A percentile compares a stretch with the other conserved stretches of the same genome.
phyloP scores from a whole-genome alignment of 768 basidiomycete genomes.

The Amanita polypyramis region DNA sequence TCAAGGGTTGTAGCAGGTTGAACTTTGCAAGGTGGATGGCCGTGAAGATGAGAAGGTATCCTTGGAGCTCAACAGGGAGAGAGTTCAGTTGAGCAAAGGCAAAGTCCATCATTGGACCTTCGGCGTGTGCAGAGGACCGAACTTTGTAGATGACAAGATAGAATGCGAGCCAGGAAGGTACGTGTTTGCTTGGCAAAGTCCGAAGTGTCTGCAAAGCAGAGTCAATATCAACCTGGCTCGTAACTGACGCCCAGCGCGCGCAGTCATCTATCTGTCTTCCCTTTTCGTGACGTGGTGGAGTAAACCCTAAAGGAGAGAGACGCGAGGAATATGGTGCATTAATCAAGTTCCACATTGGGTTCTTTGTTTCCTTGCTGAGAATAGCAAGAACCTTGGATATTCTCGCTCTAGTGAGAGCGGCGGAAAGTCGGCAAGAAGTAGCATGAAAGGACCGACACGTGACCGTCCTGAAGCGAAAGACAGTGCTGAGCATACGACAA shows the following conservation, averaged over 20 bases:
- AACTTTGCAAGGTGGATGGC: slow-evolving; percentile 40
- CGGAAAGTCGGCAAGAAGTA: slow-evolving; percentile 6
- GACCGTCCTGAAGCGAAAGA: slow-evolving; percentile 10
- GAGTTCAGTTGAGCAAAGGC: slow-evolving; percentile 27
- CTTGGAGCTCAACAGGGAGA: slow-evolving; percentile 22
- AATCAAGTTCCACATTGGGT: slow-evolving; percentile 34
- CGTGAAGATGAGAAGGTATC: slow-evolving; percentile 34
- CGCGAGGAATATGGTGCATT: slow-evolving; percentile 17
- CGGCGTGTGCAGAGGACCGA: slow-evolving; percentile 33
- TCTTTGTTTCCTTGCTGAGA: slow-evolving; percentile 22
- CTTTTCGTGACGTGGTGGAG: slow-evolving; percentile 20
- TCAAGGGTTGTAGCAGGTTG: slow-evolving; percentile 35
- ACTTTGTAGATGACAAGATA: slow-evolving; percentile 38
- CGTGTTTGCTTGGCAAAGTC: background rate
- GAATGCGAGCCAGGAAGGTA: slow-evolving; percentile 48
- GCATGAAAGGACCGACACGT: slow-evolving; percentile 9
- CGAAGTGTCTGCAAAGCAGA: slow-evolving; percentile 11
- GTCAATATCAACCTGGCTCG: slow-evolving; percentile 24
- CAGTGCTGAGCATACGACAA: slow-evolving; percentile 14
- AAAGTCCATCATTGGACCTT: slow-evolving; percentile 31
- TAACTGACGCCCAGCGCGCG: slow-evolving; percentile 25
- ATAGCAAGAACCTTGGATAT: slow-evolving; percentile 23
- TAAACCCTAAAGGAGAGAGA: slow-evolving; percentile 15
- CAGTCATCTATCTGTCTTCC: slow-evolving; percentile 27
- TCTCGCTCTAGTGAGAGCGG: slow-evolving; percentile 13